Evolutionary conservation across 2,329 filamentous ascomycete genomes (phyloP).

Genomic region (Myriosclerotinia scirpicola): DNA sequence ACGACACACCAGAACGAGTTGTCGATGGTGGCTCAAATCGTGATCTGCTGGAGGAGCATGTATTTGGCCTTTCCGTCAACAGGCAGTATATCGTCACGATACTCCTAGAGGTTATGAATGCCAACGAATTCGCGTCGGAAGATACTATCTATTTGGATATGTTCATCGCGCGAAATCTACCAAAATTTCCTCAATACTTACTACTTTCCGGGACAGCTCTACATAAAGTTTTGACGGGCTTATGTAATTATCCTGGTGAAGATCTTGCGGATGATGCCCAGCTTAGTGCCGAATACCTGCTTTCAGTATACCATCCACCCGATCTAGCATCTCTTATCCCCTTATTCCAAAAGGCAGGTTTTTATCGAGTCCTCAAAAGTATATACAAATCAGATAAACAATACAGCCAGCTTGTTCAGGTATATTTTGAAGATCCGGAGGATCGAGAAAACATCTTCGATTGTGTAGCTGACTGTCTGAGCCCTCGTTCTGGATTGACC

Average conservation of each 20-base stretch:
- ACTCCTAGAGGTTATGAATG: constrained; percentile 84
- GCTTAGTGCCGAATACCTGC: constrained; percentile 91
- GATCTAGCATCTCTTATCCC: constrained; percentile 75
- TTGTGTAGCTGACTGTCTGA: constrained; percentile 74
- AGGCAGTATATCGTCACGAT: constrained; percentile 92
- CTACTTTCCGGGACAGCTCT: constrained; percentile 84
- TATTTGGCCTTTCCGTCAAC: constrained; percentile 72
- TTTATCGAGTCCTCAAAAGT: constrained; percentile 88
- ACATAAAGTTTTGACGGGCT: constrained; percentile 73
- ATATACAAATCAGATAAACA: constrained; percentile 79
- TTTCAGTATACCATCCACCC: constrained; percentile 90
- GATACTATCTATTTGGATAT: constrained; percentile 97
- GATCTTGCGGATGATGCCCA: constrained; percentile 91
- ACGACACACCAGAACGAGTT: constrained; percentile 68
- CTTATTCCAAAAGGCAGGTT: constrained; percentile 74
- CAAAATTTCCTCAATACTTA: constrained; percentile 96
- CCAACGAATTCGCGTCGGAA: constrained; percentile 69
- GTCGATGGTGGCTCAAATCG: constrained; percentile 51
- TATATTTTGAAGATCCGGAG: constrained; percentile 82
- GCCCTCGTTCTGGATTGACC: constrained; percentile 59
- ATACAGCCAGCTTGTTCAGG: constrained; percentile 73
- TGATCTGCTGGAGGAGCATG: constrained; percentile 62
- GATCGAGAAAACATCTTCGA: constrained; percentile 75
- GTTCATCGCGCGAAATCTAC: constrained; percentile 94
- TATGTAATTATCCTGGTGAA: constrained; percentile 79